Base-by-base conservation (phyloP, 78 protist species). In the Anaeramoeba ignava region DNA sequence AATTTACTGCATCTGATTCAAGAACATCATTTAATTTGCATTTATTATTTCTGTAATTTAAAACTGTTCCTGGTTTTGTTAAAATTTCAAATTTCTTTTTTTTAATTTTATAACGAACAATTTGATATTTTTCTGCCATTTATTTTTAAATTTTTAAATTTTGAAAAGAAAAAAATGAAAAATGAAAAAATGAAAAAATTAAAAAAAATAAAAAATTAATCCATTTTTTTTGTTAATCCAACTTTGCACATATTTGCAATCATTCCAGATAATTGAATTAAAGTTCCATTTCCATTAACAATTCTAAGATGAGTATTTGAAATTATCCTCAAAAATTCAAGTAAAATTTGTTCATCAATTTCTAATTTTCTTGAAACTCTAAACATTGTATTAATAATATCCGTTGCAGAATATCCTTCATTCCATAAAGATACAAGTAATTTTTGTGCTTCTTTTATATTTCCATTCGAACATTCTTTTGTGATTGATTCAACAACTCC, bases 201-300 rank as follows among this genome's bases (percentile, higher is more conserved):
- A 54, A 27, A 54, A 54, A 27, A 27, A 17, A 80, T 23, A 17
- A 80, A 23, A 80, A 80, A 80, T 23, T 8, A 23, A 23, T 80
- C 33, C 17, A 80, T 80, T 80, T 40, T 17, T 80, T 23, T 80
- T 80, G 42, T 80, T 80, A 8, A 41, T 38, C 17, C 40, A 40
- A 38, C 73, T 54, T 8, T 27, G 17, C 73, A 54, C 73, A 54
- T 27, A 27, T 54, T 8, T 27, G 92, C 93, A 31, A 95, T 0
- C 31, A 96, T 54, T 23, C 94, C 97, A 1, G 93, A 8, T 31
- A 97, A 78, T 87, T 97, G 99, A 39, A 96, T 83, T 3, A 87
- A 81, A 3, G 96, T 40, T 83, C 83, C 91, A 1, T 91, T 33
- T 0, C 99, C 99, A 1, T 92, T 93, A 0, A 85, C 80, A 2